These are phyloP conservation scores for Phytophthora megakarya DNA, from an alignment of 352 stramenopile genomes.

Conservation along the genomic window DNA sequence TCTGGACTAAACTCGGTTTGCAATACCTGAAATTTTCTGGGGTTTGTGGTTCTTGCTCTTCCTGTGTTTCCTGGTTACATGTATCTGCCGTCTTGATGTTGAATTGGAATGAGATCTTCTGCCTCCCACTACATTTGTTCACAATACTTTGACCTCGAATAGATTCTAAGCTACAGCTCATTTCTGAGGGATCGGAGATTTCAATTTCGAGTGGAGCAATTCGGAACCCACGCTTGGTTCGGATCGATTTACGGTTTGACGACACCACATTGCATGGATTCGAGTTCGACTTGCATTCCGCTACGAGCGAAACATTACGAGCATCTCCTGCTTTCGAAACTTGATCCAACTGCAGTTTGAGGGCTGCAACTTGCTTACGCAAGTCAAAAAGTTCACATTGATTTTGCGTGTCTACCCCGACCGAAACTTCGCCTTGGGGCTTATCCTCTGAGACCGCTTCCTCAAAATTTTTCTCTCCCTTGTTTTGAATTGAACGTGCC, in stretches of 20 bases:
- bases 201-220: constrained; percentile 16
- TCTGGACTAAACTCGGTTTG: not conserved
- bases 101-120: not conserved
- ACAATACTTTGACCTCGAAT: not conserved
- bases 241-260: not conserved
- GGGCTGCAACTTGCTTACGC: constrained; percentile 46
- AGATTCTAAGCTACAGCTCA: constrained; percentile 1
- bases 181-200: constrained; percentile 4
- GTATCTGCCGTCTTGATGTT: not conserved
- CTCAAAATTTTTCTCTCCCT: constrained; percentile 67
- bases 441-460: constrained; percentile 14
- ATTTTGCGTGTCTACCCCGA: constrained; percentile 25
- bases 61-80: not conserved
- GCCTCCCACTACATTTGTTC: constrained; percentile 3
- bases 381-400: constrained; percentile 52
- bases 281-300: not conserved
- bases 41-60: not conserved
- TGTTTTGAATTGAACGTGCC: constrained; percentile 79
- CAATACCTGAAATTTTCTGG: not conserved
- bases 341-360: constrained; percentile 46
- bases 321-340: constrained; percentile 11
- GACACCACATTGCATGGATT: not conserved
- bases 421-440: not conserved
- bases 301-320: not conserved
- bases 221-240: constrained; percentile 4